Evolutionary conservation across 2,329 filamentous ascomycete species (phyloP), one percentile per base, ranked within the genome.

Genomic region (Acephala macrosclerotiorum): DNA sequence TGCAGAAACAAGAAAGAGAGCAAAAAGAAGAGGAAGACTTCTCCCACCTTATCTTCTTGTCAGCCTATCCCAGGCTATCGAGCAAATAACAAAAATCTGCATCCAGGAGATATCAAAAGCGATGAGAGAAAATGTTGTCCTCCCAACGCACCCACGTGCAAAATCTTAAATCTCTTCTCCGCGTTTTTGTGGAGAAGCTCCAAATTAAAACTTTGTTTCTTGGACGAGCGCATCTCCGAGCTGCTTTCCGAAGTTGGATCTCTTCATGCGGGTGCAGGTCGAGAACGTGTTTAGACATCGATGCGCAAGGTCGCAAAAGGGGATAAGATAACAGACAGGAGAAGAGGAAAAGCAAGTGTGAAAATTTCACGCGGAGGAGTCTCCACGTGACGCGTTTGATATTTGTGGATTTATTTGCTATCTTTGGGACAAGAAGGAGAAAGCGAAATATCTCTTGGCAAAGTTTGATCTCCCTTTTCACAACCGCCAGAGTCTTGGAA

Each of bases 111-210:
- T 55, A 1, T 51, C 47, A 20, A 20, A n/a, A 51, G 18, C 38
- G 12, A 16, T 11, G 20, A 11, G 4, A 49, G 11, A 25, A 25
- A 5, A 5, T n/a, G 45, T 25, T n/a, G 45, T 49, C 45, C 45
- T 49, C 45, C 45, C 45, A 49, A 49, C n/a, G 11, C 45, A 49
- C 45, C 45, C 45, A 49, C 45, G 45, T 49, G 45, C 45, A 49
- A 49, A 25, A 22, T 11, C 6, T 7, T 18, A 14, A 3, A 14
- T n/a, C 42, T n/a, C n/a, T 49, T 49, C 5, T n/a, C 45, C 18
- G 2, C n/a, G n/a, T 49, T 49, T 42, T 49, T 49, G n/a, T 49
- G 45, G 45, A 49, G 45, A 49, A 20, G 38, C 4, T 42, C 38
- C 38, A 14, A 14, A 14, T 42, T 14, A n/a, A 49, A 49, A 49